Evolutionary conservation across 1,284 basidiomycete genomes (phyloP).

Genomic region (Austropuccinia psidii): DNA sequence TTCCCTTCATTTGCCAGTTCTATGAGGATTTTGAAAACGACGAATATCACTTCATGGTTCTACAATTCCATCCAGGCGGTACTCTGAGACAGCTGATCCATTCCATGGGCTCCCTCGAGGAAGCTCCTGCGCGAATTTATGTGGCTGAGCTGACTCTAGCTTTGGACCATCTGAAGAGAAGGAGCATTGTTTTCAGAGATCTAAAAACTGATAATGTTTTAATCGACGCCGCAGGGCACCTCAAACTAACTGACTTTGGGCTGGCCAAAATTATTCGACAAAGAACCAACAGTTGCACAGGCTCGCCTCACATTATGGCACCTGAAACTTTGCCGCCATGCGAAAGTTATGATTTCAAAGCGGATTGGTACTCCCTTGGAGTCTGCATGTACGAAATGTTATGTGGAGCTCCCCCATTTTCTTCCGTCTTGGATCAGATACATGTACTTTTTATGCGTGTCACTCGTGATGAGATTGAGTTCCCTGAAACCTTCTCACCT

Average conservation of each 20-base stretch:
- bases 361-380: too few species aligned
- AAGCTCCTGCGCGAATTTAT: slow-evolving; percentile 44
- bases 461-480: too few species aligned
- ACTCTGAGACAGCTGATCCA: slow-evolving; percentile 48
- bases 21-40: slow-evolving; percentile 49
- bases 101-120: slow-evolving; percentile 44
- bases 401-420: too few species aligned
- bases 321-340: slow-evolving; percentile 42
- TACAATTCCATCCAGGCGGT: slow-evolving; percentile 51
- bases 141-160: slow-evolving; percentile 45
- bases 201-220: slow-evolving; percentile 44
- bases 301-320: slow-evolving; percentile 42
- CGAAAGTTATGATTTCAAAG: slow-evolving; percentile 41
- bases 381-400: too few species aligned
- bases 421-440: too few species aligned
- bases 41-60: slow-evolving; percentile 49
- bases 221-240: slow-evolving; percentile 44
- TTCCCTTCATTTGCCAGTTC: slow-evolving; percentile 49
- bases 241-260: slow-evolving; percentile 46
- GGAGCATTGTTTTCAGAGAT: slow-evolving; percentile 44
- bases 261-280: slow-evolving; percentile 43
- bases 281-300: background rate
- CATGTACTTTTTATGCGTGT: too few species aligned
- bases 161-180: slow-evolving; percentile 43
- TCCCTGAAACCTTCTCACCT: too few species aligned